These are phyloP conservation scores for Colletotrichum sp. DNA, from an alignment of 2,329 filamentous ascomycete species.

Conservation along the genomic window DNA sequence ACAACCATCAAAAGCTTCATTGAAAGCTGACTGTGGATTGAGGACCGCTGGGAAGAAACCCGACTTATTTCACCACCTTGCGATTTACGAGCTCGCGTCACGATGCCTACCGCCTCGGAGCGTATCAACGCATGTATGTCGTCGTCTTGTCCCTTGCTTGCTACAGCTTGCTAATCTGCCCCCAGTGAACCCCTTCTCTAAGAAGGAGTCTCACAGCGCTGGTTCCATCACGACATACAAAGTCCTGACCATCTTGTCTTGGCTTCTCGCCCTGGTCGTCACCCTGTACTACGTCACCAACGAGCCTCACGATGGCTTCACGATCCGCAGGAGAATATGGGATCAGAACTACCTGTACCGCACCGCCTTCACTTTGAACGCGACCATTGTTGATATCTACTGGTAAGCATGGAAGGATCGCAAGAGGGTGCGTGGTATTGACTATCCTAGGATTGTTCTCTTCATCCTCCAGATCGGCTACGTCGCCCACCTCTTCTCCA, in stretches of 20 bases:
- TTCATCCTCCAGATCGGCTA: conserved; percentile 80
- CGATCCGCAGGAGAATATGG: conserved; percentile 72
- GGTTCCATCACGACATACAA: conserved; percentile 75
- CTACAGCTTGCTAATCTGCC: conserved; percentile 16
- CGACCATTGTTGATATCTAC: conserved; percentile 71
- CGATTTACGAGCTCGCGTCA: neutral
- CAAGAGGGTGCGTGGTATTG: neutral
- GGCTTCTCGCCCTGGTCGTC: conserved; percentile 74
- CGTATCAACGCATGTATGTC: conserved; percentile 17
- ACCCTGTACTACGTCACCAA: conserved; percentile 77
- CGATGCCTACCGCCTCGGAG: conserved; percentile 18
- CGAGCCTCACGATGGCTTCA: conserved; percentile 65
- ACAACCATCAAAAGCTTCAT: neutral
- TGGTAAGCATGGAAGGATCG: conserved; percentile 56
- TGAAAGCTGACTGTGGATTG: neutral
- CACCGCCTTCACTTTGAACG: conserved; percentile 80
- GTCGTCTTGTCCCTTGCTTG: neutral
- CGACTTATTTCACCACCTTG: neutral
- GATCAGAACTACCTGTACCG: conserved; percentile 69
- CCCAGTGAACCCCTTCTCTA: conserved; percentile 77
- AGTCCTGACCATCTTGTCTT: conserved; percentile 74
- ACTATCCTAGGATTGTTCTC: conserved; percentile 65
- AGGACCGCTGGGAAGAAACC: neutral
- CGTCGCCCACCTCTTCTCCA: conserved; percentile 76
- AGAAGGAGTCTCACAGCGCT: conserved; percentile 68